A percentile compares a stretch with the other conserved stretches of the same genome.
Conservation (phyloP, 2,329 filamentous ascomycete genomes). For the Blastomyces silverae region DNA sequence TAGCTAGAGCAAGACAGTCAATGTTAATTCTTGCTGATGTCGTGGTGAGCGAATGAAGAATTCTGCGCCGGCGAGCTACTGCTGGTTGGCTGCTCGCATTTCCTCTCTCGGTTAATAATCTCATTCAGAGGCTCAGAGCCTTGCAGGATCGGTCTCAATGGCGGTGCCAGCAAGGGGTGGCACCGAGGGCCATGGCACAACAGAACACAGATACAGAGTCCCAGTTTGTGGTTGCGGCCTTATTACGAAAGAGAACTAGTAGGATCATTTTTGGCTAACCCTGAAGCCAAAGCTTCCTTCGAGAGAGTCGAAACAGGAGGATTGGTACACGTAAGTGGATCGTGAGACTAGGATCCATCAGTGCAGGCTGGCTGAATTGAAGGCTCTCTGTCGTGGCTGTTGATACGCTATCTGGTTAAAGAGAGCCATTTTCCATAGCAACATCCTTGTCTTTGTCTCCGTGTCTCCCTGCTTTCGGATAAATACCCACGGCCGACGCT, state of each 20-base stretch:
- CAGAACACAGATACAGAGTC: neutral
- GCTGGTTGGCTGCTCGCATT: constrained; percentile 1
- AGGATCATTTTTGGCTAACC: constrained; percentile 5
- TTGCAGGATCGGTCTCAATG: neutral
- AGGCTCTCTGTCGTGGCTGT: neutral
- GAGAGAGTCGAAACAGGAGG: neutral
- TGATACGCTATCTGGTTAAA: constrained; percentile 4
- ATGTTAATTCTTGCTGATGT: neutral
- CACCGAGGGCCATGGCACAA: neutral
- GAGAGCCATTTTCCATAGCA: constrained; percentile 7
- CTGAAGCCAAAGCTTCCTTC: neutral
- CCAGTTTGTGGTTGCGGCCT: neutral
- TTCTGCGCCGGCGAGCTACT: neutral
- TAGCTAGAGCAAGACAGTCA: neutral
- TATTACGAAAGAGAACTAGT: neutral
- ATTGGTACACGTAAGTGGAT: neutral
- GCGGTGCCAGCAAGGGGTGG: neutral
- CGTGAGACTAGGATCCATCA: neutral
- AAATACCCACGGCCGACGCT: neutral
- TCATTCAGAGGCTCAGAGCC: neutral
- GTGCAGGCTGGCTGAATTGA: neutral
- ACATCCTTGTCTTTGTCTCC: constrained; percentile 13
- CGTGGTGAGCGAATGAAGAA: neutral
- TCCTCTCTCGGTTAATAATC: neutral
- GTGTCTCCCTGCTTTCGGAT: constrained; percentile 5